Percentiles rank a stretch among this genome's conserved stretches.
phyloP scores from a whole-genome alignment of 495 filamentous ascomycete genomes.

The Neurospora sp. region DNA sequence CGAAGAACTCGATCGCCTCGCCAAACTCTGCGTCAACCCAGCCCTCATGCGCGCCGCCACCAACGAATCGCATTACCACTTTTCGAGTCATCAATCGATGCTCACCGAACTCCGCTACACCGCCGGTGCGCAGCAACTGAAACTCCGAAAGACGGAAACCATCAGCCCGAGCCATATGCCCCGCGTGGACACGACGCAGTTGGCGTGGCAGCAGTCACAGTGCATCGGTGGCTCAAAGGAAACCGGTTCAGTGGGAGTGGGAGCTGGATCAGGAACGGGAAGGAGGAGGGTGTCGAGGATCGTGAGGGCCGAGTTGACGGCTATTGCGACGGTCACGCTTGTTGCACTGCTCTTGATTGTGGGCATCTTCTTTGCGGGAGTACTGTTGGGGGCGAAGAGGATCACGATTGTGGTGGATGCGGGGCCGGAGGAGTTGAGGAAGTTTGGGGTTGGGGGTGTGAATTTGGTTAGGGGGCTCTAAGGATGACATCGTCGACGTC shows the following conservation, averaged over 20 bases:
- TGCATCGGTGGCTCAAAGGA: neutral
- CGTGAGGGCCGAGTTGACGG: constrained; percentile 1
- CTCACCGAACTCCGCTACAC: neutral
- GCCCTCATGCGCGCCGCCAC: neutral
- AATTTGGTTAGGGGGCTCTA: neutral
- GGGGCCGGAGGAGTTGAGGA: neutral
- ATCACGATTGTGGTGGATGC: constrained; percentile 2
- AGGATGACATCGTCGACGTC: neutral
- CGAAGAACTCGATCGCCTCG: neutral
- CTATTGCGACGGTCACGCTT: neutral
- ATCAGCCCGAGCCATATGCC: neutral
- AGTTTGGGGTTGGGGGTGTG: neutral
- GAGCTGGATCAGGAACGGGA: neutral
- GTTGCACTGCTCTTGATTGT: constrained; percentile 1
- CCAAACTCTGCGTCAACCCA: neutral
- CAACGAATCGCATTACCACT: neutral
- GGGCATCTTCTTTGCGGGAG: neutral
- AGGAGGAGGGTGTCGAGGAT: neutral
- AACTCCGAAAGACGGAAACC: neutral
- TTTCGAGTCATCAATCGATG: neutral
- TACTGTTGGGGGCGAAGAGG: constrained; percentile 2
- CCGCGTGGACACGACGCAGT: neutral
- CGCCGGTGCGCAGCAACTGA: neutral
- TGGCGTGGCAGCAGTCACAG: neutral
- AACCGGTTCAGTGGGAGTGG: neutral